Evolutionary conservation across 208 protist species (phyloP), one percentile per base, ranked within the genome.

Genomic region (Polymyxa betae): DNA sequence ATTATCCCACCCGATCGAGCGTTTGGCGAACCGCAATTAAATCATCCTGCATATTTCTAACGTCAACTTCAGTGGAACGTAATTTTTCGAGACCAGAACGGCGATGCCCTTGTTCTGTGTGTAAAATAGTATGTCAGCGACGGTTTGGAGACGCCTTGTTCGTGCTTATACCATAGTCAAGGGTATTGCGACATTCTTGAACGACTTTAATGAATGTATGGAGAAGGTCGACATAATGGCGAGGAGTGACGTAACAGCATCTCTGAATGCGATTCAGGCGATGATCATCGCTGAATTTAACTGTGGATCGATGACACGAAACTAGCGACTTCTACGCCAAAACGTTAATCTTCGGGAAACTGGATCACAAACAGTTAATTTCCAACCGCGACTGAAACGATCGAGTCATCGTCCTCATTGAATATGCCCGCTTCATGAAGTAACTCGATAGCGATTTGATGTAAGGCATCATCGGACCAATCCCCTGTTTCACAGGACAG

Each of bases 401-500:
- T 60, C 24, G 49, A 24, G 49, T 24, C 49, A 5, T 5, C 12
- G 24, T 24, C 49, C 5, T 60, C 12, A 29, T 24, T 29, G 49
- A 60, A 29, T 29, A 29, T 60, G 49, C 24, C 49, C 5, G 49
- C 5, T 29, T 29, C 49, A 24, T 5, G 24, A 5, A 60, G 49
- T 24, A 94, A 92, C 40, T 94, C 5, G 38, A 72, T 68, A 32
- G 95, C 95, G 38, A 99, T 96, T 93, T 99, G 97, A 88, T 96
- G 94, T 38, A 99, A 93, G 12, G 98, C 98, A 12, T 94, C 64
- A 10, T 93, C 49, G 35, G 96, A 97, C 98, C 98, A 99, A 91
- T 99, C 98, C 45, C 98, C 49, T 60, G 24, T 60, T 24, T 29
- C 49, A 60, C 49, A 29, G 49, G 49, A 60, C 24, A 60, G 49